Conservation (phyloP, 768 basidiomycete genomes). For the Trametes punicea region DNA sequence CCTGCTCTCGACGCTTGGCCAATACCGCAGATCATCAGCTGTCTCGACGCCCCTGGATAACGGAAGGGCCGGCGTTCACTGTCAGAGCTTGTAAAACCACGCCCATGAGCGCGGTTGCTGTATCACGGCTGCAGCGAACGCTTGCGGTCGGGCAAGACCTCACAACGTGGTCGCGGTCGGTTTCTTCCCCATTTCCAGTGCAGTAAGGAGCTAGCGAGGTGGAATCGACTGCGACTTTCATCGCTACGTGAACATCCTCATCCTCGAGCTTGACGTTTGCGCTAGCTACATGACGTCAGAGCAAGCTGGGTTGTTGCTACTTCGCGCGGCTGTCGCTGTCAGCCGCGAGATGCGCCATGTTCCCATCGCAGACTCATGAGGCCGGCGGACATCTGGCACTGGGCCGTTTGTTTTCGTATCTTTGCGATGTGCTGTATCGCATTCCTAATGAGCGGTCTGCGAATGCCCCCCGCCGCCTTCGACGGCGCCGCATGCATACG, state of each 20-base stretch:
- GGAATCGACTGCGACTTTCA: not conserved
- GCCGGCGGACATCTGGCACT: constrained; percentile 1
- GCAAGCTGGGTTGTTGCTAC: not conserved
- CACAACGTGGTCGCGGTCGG: constrained; percentile 3
- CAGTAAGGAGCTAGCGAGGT: not conserved
- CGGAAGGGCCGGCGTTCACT: not conserved
- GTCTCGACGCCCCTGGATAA: constrained; percentile 4
- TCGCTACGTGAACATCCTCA: not conserved
- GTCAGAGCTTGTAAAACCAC: not conserved
- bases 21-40: constrained; percentile 7
- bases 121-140: not conserved
- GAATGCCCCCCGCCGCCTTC: not conserved
- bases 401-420: not conserved
- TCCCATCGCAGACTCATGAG: not conserved
- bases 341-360: not conserved
- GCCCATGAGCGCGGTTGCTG: not conserved
- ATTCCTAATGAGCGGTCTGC: not conserved
- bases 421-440: not conserved
- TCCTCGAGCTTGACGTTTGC: not conserved
- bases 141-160: not conserved
- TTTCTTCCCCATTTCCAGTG: not conserved
- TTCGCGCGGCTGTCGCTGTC: constrained; percentile 8
- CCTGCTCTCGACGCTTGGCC: not conserved
- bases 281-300: constrained; percentile 10
- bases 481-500: constrained; percentile 7